phyloP scores from a whole-genome alignment of 2,329 filamentous ascomycete species.

The Verticillium albo-atrum region DNA sequence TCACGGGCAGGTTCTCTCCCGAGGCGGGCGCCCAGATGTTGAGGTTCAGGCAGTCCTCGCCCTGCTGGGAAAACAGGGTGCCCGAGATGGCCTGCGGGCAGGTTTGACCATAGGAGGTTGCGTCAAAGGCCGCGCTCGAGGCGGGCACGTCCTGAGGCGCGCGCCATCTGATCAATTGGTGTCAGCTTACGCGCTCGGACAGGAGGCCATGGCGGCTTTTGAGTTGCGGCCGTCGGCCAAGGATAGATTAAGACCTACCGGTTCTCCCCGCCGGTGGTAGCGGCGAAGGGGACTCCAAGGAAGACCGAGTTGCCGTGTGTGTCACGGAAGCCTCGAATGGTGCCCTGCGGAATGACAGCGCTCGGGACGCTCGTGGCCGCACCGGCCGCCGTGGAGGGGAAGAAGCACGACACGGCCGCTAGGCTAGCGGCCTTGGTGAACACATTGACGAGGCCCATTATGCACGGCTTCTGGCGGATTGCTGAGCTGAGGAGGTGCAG shows the following conservation, averaged over 20 bases:
- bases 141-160: conserved; percentile 18
- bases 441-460: conserved; percentile 6
- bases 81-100: conserved; percentile 20
- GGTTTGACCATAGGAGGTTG: conserved; percentile 19
- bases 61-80: conserved; percentile 16
- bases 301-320: conserved; percentile 26
- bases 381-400: background rate
- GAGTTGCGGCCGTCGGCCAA: background rate
- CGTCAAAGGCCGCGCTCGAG: conserved; percentile 15
- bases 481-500: background rate
- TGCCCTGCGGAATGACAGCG: conserved; percentile 20
- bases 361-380: conserved; percentile 1
- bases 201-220: background rate
- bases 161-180: conserved; percentile 11
- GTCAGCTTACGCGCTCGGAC: background rate
- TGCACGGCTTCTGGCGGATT: background rate
- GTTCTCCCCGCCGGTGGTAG: conserved; percentile 33
- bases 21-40: conserved; percentile 28
- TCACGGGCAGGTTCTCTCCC: conserved; percentile 21
- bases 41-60: conserved; percentile 38
- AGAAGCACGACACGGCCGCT: conserved; percentile 1
- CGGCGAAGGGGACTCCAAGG: conserved; percentile 33
- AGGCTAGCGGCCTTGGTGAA: background rate
- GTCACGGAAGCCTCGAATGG: conserved; percentile 30
- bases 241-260: conserved; percentile 10